Conservation (phyloP, 2,329 filamentous ascomycete species). For the Cladosporium sp. region DNA sequence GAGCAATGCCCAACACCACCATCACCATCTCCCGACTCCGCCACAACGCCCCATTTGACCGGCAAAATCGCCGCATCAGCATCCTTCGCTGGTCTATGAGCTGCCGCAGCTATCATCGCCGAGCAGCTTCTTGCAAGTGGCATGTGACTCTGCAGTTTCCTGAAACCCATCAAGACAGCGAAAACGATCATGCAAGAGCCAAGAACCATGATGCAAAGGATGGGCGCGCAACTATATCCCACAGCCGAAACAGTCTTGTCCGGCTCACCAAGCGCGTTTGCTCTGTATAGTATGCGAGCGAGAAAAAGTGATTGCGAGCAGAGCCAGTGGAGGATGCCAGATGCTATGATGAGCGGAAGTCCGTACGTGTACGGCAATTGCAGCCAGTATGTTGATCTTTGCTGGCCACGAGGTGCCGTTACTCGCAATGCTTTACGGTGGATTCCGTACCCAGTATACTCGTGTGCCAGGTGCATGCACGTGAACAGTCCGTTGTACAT, state of each 20-base stretch:
- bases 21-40: slow-evolving; percentile 7
- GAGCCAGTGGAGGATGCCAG: slow-evolving; percentile 39
- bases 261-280: too few species aligned
- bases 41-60: slow-evolving; percentile 19
- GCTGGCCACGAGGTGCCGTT: slow-evolving; percentile 31
- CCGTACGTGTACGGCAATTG: slow-evolving; percentile 36
- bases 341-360: slow-evolving; percentile 32
- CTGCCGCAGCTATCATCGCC: slow-evolving; percentile 18
- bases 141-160: slow-evolving; percentile 15
- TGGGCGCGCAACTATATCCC: background rate
- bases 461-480: slow-evolving; percentile 41
- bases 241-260: background rate
- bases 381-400: slow-evolving; percentile 39
- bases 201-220: slow-evolving; percentile 3
- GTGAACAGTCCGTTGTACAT: slow-evolving; percentile 44
- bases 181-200: background rate
- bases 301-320: slow-evolving; percentile 43
- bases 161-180: slow-evolving; percentile 11
- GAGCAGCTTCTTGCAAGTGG: slow-evolving; percentile 18
- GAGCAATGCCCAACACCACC: slow-evolving; percentile 15
- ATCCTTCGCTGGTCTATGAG: slow-evolving; percentile 17
- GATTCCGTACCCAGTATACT: slow-evolving; percentile 41
- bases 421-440: slow-evolving; percentile 35
- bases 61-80: slow-evolving; percentile 17
- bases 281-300: slow-evolving; percentile 24